phyloP scores from a whole-genome alignment of 1,284 basidiomycete species.

The Puccinia sorghi region DNA sequence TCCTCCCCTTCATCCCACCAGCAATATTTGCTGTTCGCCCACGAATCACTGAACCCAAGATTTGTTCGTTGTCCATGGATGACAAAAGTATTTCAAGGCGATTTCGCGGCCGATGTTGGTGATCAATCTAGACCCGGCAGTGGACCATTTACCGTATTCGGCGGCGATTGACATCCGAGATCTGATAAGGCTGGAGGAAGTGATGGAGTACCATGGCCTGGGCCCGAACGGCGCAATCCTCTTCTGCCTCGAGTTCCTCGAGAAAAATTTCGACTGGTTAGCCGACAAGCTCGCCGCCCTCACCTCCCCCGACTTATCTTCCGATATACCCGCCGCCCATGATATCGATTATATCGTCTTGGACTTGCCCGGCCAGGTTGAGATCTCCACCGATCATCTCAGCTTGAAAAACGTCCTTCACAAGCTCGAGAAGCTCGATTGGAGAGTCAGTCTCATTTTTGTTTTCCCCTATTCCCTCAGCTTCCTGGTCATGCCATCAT shows the following conservation, averaged over 20 bases:
- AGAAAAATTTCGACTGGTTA: conserved; percentile 94
- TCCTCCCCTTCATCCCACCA: not conserved
- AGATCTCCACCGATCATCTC: conserved; percentile 91
- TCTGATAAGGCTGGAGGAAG: conserved; percentile 83
- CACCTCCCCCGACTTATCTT: conserved; percentile 47
- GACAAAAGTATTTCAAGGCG: conserved; percentile 71
- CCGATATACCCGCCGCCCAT: conserved; percentile 56
- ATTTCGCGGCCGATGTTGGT: conserved; percentile 80
- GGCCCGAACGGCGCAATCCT: conserved; percentile 97
- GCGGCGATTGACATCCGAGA: conserved; percentile 82
- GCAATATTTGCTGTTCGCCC: not conserved
- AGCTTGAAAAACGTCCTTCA: conserved; percentile 77
- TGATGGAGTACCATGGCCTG: conserved; percentile 79
- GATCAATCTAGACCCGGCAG: conserved; percentile 92
- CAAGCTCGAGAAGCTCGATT: conserved; percentile 70
- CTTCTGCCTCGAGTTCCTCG: conserved; percentile 96
- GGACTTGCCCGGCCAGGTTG: conserved; percentile 96
- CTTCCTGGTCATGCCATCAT: not conserved
- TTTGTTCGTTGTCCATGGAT: conserved; percentile 14
- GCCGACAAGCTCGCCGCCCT: conserved; percentile 60
- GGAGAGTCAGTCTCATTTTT: conserved; percentile 68
- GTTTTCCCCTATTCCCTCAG: too few relatives aligned
- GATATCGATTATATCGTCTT: conserved; percentile 82
- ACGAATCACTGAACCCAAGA: not conserved
- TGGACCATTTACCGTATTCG: conserved; percentile 79